Base-by-base conservation (phyloP, 108 stramenopile species). In the Aureococcus anophagefferens region DNA sequence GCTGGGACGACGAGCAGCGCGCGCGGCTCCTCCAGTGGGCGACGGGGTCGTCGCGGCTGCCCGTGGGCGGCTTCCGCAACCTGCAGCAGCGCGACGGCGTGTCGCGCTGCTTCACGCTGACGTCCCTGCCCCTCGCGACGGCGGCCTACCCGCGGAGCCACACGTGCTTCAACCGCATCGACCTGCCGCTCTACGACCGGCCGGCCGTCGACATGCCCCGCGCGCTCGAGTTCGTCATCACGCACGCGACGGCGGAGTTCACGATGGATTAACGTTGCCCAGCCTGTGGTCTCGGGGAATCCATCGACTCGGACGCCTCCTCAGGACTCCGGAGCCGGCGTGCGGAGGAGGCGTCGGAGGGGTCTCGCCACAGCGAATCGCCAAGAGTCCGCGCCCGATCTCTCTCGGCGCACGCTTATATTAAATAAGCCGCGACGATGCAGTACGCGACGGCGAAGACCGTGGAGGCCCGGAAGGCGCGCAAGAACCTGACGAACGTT, bases 111-210 rank as follows among this genome's bases (percentile, higher is more conserved):
- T 99, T 99, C 83, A 91, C 85, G 30, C 89, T 99, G 75, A 92
- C 95, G 74, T 87, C 89, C 31, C 83, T 94, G 4, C 66, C 82
- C 11, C 68, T 88, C 11, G 86, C 81, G 44, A 68, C 72, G 13
- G 88, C 86, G 72, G 68, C 93, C 35, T 97, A 94, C 73, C 96
- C 96, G 45, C 80, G 94, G 66, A 90, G 94, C 31, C 96, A 96
- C 76, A 97, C 94, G 30, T 94, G 94, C 79, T 98, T 98, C 86
- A 98, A 98, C 76, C 90, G 95, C 65, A 94, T 98, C 69, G 97
- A 98, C 77, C 76, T 97, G 36, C 71, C 71, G 32, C 63, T 63
- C 11, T 72, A 72, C 65, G 51, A 59, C 14, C 51, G 51, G 51
- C 51, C 51, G 25, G 14, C 25, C 21, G 25, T 25, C 51, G 51